Conservation (phyloP, 352 stramenopile species). For the Halophytophthora polymorphica region DNA sequence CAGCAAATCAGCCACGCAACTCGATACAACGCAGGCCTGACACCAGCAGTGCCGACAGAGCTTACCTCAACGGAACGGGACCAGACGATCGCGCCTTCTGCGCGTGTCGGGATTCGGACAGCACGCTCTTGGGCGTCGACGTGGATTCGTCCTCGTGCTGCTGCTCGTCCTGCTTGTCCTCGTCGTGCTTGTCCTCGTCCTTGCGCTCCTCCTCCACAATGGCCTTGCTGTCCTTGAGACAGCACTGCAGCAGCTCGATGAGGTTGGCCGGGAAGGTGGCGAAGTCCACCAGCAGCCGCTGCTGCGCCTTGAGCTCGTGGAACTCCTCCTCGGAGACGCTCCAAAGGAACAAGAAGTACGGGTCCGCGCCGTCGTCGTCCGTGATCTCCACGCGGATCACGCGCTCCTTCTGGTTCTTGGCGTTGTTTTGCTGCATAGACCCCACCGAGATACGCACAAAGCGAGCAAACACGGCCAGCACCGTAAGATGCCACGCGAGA, state of each 20-base stretch:
- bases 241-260: slow-evolving; percentile 91
- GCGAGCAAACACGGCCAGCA: too few species aligned
- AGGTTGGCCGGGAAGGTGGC: slow-evolving; percentile 88
- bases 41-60: background rate
- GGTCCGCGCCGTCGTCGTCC: slow-evolving; percentile 88
- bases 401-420: slow-evolving; percentile 81
- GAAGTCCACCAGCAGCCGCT: slow-evolving; percentile 93
- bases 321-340: slow-evolving; percentile 95
- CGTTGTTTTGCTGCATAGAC: slow-evolving; percentile 66
- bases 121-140: background rate
- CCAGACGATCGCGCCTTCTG: slow-evolving; percentile 55
- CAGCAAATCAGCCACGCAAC: background rate
- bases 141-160: slow-evolving; percentile 9
- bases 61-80: slow-evolving; percentile 63
- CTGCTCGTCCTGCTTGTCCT: slow-evolving; percentile 2
- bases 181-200: slow-evolving; percentile 4
- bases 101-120: slow-evolving; percentile 10
- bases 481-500: too few species aligned
- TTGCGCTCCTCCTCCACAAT: slow-evolving; percentile 20
- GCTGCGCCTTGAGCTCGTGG: slow-evolving; percentile 92
- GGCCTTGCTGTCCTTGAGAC: slow-evolving; percentile 69
- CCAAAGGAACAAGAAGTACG: slow-evolving; percentile 91
- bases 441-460: too few species aligned
- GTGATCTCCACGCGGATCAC: slow-evolving; percentile 93
- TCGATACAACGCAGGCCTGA: too few species aligned